These are phyloP conservation scores for Amanita pallidorosea DNA, from an alignment of 768 basidiomycete genomes.

Conservation along the genomic window DNA sequence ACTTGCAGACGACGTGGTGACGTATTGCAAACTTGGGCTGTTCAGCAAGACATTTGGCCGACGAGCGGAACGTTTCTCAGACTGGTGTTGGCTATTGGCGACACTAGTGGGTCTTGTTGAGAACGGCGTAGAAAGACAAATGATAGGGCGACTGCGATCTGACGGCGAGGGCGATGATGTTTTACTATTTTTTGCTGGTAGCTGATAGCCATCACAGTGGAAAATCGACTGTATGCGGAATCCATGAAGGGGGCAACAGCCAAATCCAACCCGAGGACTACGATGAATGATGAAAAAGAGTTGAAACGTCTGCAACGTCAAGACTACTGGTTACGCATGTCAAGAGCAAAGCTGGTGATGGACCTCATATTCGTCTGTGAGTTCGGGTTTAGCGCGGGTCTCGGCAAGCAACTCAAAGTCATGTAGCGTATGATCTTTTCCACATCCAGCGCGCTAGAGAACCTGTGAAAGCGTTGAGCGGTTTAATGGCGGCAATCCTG, in stretches of 20 bases:
- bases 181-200: constrained; percentile 5
- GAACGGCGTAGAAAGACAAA: constrained; percentile 68
- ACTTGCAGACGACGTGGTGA: constrained; percentile 68
- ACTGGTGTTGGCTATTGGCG: constrained; percentile 81
- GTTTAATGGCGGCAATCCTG: constrained; percentile 59
- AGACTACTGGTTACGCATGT: constrained; percentile 66
- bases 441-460: constrained; percentile 49
- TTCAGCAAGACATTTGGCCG: constrained; percentile 54
- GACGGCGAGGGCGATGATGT: constrained; percentile 32
- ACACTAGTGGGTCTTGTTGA: constrained; percentile 77
- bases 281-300: constrained; percentile 62
- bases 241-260: constrained; percentile 62
- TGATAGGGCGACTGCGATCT: constrained; percentile 52
- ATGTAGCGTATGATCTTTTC: constrained; percentile 73
- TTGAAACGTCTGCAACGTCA: constrained; percentile 55
- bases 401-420: constrained; percentile 1
- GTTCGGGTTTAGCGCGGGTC: constrained; percentile 12
- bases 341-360: constrained; percentile 66
- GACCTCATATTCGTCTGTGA: constrained; percentile 83
- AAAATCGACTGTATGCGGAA: constrained; percentile 62
- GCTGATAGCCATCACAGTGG: constrained; percentile 33
- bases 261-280: constrained; percentile 50
- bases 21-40: constrained; percentile 63
- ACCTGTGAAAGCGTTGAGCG: constrained; percentile 52
- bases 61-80: constrained; percentile 62